These are phyloP conservation scores for Nicotiana sylvestris DNA, from an alignment of 257 asterid genomes.

Conservation along the genomic window DNA sequence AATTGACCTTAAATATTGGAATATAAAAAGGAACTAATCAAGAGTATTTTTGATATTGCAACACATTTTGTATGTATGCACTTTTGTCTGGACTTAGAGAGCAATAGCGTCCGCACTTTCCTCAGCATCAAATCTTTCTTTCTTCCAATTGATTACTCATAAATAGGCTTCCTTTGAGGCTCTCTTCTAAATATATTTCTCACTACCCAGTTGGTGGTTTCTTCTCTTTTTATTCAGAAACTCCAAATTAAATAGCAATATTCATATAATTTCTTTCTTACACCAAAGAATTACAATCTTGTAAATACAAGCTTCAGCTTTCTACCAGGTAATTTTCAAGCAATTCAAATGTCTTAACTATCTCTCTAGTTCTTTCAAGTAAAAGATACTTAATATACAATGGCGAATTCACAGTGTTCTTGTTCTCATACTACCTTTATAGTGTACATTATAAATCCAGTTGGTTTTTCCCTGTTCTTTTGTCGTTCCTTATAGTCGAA, in stretches of 20 bases:
- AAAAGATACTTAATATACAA: not conserved
- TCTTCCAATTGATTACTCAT: not conserved
- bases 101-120: constrained; percentile 2
- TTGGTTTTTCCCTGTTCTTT: too few species aligned
- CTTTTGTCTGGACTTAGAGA: not conserved
- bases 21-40: not conserved
- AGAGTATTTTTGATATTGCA: not conserved
- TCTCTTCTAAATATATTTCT: not conserved
- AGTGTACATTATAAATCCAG: not conserved
- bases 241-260: not conserved
- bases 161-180: not conserved
- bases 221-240: not conserved
- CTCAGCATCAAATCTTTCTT: not conserved
- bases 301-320: not conserved
- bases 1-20: not conserved
- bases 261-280: not conserved
- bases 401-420: not conserved
- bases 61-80: not conserved
- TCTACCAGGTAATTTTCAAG: not conserved
- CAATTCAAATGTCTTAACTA: not conserved
- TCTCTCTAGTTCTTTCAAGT: not conserved
- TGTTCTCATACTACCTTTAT: not conserved
- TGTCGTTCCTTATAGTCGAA: too few species aligned
- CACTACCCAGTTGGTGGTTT: not conserved
- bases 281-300: not conserved